phyloP scores from a whole-genome alignment of 1,139 yeast species.

The Candida tropicalis region DNA sequence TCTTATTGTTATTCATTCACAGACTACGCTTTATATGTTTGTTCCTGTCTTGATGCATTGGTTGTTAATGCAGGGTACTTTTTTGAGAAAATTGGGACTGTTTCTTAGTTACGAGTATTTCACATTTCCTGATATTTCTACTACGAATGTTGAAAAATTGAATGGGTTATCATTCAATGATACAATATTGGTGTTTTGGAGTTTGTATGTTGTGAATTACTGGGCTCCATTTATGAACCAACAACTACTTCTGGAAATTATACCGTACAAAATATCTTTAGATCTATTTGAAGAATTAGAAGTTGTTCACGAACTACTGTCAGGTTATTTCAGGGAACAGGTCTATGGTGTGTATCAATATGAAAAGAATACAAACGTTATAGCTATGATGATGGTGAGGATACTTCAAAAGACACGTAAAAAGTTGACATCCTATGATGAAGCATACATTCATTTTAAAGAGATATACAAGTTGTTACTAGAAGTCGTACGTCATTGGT shows the following conservation, averaged over 20 bases:
- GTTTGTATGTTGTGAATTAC: constrained; percentile 28
- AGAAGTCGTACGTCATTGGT: constrained; percentile 28
- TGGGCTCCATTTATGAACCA: constrained; percentile 31
- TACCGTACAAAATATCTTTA: constrained; percentile 18
- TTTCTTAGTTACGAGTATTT: constrained; percentile 28
- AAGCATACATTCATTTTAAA: constrained; percentile 15
- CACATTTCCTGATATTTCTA: constrained; percentile 23
- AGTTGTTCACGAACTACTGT: background rate
- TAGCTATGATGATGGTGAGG: constrained; percentile 24
- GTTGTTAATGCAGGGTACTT: constrained; percentile 30
- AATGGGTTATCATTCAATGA: constrained; percentile 19
- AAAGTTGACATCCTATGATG: constrained; percentile 8
- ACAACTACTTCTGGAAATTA: constrained; percentile 12
- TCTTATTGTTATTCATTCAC: constrained; percentile 37
- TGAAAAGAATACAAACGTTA: constrained; percentile 27
- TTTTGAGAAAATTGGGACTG: constrained; percentile 10
- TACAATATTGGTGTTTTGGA: constrained; percentile 29
- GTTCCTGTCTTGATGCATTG: constrained; percentile 42
- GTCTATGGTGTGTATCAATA: constrained; percentile 4
- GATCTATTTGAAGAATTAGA: constrained; percentile 12
- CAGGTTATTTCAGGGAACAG: constrained; percentile 8
- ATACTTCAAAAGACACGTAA: constrained; percentile 14
- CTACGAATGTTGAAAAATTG: constrained; percentile 22
- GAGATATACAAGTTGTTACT: constrained; percentile 13
- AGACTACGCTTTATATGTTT: constrained; percentile 29